Conservation (phyloP, 108 stramenopile genomes). For the Cyclotella kingstonii region DNA sequence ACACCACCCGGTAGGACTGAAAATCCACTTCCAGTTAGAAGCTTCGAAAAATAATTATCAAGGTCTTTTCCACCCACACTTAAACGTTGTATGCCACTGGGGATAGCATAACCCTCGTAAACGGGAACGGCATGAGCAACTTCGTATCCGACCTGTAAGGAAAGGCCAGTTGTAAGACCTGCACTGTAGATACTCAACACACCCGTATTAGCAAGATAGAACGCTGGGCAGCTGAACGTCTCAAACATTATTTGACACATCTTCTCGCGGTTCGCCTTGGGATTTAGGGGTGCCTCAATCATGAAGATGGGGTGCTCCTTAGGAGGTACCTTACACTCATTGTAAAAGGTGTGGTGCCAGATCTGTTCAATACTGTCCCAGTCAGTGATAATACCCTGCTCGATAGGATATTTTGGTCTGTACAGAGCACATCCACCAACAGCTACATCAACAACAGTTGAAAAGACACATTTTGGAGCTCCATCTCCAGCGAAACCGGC, state of each 20-base stretch:
- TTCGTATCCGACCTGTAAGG: conserved; percentile 92
- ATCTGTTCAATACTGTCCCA: conserved; percentile 99
- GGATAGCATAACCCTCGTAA: conserved; percentile 95
- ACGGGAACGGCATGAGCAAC: conserved; percentile 95
- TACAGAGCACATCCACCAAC: conserved; percentile 97
- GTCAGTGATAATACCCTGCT: conserved; percentile 98
- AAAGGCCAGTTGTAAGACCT: conserved; percentile 94
- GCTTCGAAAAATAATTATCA: conserved; percentile 94
- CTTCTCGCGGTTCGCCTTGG: conserved; percentile 99
- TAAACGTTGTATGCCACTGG: conserved; percentile 92
- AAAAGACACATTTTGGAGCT: conserved; percentile 95
- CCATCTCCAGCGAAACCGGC: conserved; percentile 95
- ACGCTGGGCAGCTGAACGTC: conserved; percentile 99
- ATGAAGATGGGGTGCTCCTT: conserved; percentile 99
- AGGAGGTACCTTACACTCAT: conserved; percentile 91
- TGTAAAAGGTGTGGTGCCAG: conserved; percentile 99
- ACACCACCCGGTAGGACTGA: conserved; percentile 91
- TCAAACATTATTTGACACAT: conserved; percentile 99
- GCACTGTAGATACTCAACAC: conserved; percentile 94
- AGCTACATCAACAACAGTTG: conserved; percentile 97
- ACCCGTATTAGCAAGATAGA: conserved; percentile 99
- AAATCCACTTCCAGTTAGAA: conserved; percentile 90
- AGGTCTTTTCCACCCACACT: conserved; percentile 94
- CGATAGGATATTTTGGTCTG: conserved; percentile 99
- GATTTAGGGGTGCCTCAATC: conserved; percentile 99